Conservation (phyloP, 768 basidiomycete genomes). For the Crucibulum laeve region DNA sequence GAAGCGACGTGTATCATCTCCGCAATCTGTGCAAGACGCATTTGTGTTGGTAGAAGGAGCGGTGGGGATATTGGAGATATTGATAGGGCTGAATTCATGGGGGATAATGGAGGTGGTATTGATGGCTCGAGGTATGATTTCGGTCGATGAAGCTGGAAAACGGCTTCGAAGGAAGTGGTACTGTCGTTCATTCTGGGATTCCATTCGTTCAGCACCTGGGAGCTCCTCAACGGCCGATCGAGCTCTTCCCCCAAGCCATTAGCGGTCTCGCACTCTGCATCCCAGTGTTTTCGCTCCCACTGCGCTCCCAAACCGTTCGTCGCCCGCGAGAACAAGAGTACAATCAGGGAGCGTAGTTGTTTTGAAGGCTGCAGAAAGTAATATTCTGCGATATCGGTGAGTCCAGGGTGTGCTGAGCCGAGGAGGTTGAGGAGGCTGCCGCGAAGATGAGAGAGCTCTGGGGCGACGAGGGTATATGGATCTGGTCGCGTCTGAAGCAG, state of each 20-base stretch:
- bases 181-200: constrained; percentile 85
- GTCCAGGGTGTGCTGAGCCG: constrained; percentile 84
- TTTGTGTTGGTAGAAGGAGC: constrained; percentile 77
- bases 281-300: constrained; percentile 60
- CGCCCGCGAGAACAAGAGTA: constrained; percentile 86
- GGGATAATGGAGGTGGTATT: constrained; percentile 17
- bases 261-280: constrained; percentile 52
- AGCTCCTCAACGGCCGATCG: constrained; percentile 72
- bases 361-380: constrained; percentile 90
- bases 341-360: constrained; percentile 85
- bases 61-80: constrained; percentile 24
- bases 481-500: constrained; percentile 35
- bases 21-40: constrained; percentile 90
- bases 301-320: constrained; percentile 82
- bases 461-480: constrained; percentile 65
- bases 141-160: constrained; percentile 46
- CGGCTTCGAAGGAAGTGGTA: constrained; percentile 60
- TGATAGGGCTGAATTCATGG: constrained; percentile 13
- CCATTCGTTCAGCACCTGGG: constrained; percentile 86
- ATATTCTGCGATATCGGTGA: constrained; percentile 85
- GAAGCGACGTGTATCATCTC: constrained; percentile 99
- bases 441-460: constrained; percentile 71
- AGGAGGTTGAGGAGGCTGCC: constrained; percentile 72
- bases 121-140: constrained; percentile 29
- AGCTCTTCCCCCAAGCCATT: constrained; percentile 54